These are phyloP conservation scores for Apiospora rasikravindrae DNA, from an alignment of 2,329 filamentous ascomycete species.

Conservation along the genomic window DNA sequence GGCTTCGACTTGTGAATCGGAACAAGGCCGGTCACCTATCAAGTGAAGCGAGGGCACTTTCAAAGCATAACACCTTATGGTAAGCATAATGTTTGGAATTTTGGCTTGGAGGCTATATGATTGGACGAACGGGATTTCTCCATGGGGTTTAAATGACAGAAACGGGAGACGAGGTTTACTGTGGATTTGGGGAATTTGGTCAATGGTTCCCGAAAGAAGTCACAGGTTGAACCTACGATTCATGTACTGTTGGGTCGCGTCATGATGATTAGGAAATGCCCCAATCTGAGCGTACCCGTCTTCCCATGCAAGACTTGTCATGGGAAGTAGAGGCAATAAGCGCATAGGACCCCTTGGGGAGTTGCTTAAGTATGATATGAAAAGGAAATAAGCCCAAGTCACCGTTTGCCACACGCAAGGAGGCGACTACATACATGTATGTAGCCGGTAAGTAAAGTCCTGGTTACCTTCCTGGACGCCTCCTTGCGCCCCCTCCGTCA, in stretches of 20 bases:
- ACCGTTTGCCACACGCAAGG: neutral
- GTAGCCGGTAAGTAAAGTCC: neutral
- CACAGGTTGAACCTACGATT: neutral
- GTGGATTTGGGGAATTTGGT: neutral
- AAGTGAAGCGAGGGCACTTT: conserved; percentile 30
- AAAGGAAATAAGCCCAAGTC: neutral
- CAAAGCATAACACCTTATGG: conserved; percentile 24
- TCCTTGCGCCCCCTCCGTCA: neutral
- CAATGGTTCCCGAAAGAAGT: neutral
- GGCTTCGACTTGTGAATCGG: conserved; percentile 33
- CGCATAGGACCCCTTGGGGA: neutral
- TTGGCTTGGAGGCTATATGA: neutral
- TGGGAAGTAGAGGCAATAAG: neutral
- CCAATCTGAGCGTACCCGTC: neutral
- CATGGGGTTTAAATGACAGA: neutral
- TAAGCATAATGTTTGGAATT: neutral
- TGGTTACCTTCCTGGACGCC: neutral
- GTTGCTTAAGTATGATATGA: neutral
- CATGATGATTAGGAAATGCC: neutral
- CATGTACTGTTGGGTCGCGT: neutral
- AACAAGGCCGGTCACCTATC: neutral
- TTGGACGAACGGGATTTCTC: neutral
- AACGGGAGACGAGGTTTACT: neutral
- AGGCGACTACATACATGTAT: neutral
- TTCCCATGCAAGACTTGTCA: neutral